Conservation (phyloP, 2,329 filamentous ascomycete genomes). For the Cladosporium oxysporum region DNA sequence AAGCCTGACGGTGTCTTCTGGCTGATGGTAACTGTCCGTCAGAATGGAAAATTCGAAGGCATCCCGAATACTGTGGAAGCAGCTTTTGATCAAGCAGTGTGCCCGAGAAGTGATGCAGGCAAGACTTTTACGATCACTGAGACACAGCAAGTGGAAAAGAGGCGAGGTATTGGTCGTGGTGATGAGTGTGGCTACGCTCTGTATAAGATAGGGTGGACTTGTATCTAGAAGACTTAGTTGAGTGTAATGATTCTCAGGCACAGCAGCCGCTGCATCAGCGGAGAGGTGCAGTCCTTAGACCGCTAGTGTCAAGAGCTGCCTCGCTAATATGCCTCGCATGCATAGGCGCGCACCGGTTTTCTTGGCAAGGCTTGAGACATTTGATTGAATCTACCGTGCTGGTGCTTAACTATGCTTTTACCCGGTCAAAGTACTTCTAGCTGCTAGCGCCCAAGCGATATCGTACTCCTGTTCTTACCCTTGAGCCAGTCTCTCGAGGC, state of each 20-base stretch:
- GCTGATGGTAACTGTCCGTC: not conserved
- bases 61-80: not conserved
- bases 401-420: not conserved
- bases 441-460: not conserved
- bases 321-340: not conserved
- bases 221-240: not conserved
- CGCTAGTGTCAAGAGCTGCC: not conserved
- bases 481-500: not conserved
- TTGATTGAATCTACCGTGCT: not conserved
- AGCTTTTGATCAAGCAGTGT: not conserved
- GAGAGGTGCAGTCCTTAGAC: not conserved
- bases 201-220: not conserved
- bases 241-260: not conserved
- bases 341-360: not conserved
- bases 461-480: not conserved
- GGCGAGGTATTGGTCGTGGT: conserved; percentile 1
- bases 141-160: not conserved
- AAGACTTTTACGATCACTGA: not conserved
- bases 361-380: not conserved
- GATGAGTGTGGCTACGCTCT: not conserved
- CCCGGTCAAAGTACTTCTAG: not conserved
- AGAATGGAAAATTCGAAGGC: not conserved
- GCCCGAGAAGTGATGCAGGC: conserved; percentile 1
- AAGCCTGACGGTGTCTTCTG: not conserved
- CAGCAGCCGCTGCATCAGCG: not conserved